Evolutionary conservation across 805 yeast species (phyloP).

Genomic region (Kockiozyma suomiensis): DNA sequence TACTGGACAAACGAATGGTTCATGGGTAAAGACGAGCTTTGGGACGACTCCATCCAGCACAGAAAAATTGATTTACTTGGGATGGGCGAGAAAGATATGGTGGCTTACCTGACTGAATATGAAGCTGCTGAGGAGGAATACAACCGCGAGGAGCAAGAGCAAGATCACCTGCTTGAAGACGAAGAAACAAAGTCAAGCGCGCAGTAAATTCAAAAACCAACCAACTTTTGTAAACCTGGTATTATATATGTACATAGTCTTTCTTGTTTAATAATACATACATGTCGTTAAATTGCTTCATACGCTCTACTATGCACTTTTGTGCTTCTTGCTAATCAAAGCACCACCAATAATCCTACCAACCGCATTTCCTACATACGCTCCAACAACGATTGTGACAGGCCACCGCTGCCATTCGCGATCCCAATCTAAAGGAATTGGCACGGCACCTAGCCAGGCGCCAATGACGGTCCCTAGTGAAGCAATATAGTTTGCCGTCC

Average conservation of each 20-base stretch:
- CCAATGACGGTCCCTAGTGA: constrained; percentile 58
- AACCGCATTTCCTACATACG: constrained; percentile 67
- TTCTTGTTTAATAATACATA: background rate
- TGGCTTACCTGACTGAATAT: background rate
- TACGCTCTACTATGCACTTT: background rate
- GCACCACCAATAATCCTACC: constrained; percentile 53
- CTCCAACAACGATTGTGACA: constrained; percentile 78
- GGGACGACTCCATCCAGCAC: constrained; percentile 24
- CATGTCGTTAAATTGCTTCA: too few species aligned
- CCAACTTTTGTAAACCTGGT: too few species aligned
- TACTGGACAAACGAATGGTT: constrained; percentile 33
- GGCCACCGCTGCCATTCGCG: constrained; percentile 98
- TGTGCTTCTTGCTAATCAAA: background rate
- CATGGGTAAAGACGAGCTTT: constrained; percentile 23
- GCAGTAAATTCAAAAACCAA: background rate
- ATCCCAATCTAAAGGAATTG: constrained; percentile 97
- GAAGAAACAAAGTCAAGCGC: background rate
- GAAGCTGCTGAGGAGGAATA: constrained; percentile 3
- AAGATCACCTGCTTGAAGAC: too few species aligned
- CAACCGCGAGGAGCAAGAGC: too few species aligned
- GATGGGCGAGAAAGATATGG: constrained; percentile 17
- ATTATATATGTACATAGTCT: constrained; percentile 4
- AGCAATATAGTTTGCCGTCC: constrained; percentile 46
- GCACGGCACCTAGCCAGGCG: constrained; percentile 90
- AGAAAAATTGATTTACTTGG: constrained; percentile 15